These are phyloP conservation scores for Euphrasia confusa DNA, from an alignment of 257 asterid species.

Conservation along the genomic window DNA sequence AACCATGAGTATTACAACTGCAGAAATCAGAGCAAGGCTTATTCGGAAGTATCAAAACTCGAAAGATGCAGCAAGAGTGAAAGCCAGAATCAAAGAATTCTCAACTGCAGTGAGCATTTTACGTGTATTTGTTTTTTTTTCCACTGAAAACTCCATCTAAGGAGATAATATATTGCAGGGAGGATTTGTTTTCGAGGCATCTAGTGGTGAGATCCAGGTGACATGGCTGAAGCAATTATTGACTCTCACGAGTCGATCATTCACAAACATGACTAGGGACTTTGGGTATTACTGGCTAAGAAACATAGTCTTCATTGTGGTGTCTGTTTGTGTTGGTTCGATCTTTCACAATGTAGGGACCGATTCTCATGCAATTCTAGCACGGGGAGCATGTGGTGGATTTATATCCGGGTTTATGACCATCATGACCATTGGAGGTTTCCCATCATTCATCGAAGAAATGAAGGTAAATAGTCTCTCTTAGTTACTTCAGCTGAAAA, in stretches of 20 bases:
- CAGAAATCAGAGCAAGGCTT: constrained; percentile 48
- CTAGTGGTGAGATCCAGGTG: constrained; percentile 51
- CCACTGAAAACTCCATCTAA: background rate
- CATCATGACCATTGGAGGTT: constrained; percentile 93
- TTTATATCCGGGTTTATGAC: constrained; percentile 87
- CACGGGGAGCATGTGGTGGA: constrained; percentile 89
- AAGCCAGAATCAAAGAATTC: constrained; percentile 41
- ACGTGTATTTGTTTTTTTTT: background rate
- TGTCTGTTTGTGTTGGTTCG: constrained; percentile 67
- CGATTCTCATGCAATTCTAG: constrained; percentile 45
- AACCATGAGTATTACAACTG: constrained; percentile 28
- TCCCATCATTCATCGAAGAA: constrained; percentile 95
- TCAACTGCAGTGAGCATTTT: constrained; percentile 40
- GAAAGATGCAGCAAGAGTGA: constrained; percentile 32
- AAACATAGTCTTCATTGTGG: constrained; percentile 43
- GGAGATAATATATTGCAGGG: constrained; percentile 32
- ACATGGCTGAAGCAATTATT: constrained; percentile 57
- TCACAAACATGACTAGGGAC: constrained; percentile 73
- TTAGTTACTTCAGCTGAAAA: no score
- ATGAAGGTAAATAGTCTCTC: constrained; percentile 50
- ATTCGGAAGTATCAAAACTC: constrained; percentile 56
- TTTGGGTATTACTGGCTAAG: constrained; percentile 90
- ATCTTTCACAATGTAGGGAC: constrained; percentile 70
- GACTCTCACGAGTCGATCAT: constrained; percentile 65
- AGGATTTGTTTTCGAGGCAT: constrained; percentile 31